These are phyloP conservation scores for Penicillium olsonii DNA, from an alignment of 2,329 filamentous ascomycete genomes.

Conservation along the genomic window DNA sequence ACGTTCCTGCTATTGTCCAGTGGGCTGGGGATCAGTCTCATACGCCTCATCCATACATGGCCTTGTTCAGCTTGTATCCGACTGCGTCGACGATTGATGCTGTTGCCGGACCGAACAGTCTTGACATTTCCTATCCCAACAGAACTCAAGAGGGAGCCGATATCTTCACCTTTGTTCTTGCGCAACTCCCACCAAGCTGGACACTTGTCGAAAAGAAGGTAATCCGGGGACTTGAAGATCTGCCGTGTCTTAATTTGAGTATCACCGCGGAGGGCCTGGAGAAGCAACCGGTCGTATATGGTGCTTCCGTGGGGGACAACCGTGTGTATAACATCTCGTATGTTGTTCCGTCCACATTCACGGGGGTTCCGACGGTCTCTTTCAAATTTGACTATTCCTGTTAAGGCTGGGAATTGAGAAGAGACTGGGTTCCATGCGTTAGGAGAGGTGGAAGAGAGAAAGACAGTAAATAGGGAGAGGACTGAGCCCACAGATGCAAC, in stretches of 20 bases:
- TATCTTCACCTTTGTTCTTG: slow-evolving; percentile 44
- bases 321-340: slow-evolving; percentile 52
- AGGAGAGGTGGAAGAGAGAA: too few relatives aligned
- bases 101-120: slow-evolving; percentile 35
- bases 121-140: slow-evolving; percentile 45
- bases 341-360: slow-evolving; percentile 43
- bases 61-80: slow-evolving; percentile 46
- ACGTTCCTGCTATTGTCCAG: slow-evolving; percentile 50
- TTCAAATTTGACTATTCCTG: slow-evolving; percentile 39
- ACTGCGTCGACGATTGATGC: slow-evolving; percentile 47
- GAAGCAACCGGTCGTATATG: slow-evolving; percentile 40
- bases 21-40: slow-evolving; percentile 47
- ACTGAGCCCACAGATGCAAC: too few relatives aligned
- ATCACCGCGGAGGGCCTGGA: slow-evolving; percentile 43
- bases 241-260: slow-evolving; percentile 45
- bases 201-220: slow-evolving; percentile 34
- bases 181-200: slow-evolving; percentile 43
- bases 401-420: slow-evolving; percentile 3
- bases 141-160: slow-evolving; percentile 42
- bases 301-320: slow-evolving; percentile 42
- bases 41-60: slow-evolving; percentile 42
- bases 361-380: slow-evolving; percentile 40
- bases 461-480: too few relatives aligned
- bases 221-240: slow-evolving; percentile 34
- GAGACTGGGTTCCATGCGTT: too few relatives aligned